Conservation (phyloP, 129 eudicot species). For the Flaveria linearis region DNA sequence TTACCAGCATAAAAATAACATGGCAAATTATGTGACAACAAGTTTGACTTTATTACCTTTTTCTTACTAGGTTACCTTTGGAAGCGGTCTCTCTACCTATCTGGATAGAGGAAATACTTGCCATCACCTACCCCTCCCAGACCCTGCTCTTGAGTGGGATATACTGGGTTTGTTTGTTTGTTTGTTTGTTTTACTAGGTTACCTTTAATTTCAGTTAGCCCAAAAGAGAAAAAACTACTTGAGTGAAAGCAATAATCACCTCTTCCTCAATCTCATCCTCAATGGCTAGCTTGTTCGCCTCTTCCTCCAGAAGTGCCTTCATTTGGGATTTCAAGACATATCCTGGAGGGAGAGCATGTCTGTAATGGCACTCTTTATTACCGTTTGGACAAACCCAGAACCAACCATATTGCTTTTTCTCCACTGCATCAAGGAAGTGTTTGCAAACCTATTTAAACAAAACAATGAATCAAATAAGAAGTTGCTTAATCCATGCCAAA, state of each 20-base stretch:
- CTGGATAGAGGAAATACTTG: too few relatives aligned
- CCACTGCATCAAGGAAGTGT: slow-evolving; percentile 87
- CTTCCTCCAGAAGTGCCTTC: slow-evolving; percentile 94
- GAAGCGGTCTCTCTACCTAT: too few relatives aligned
- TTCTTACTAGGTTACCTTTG: not conserved
- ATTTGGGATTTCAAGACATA: slow-evolving; percentile 83
- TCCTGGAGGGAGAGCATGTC: slow-evolving; percentile 97
- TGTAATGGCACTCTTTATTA: slow-evolving; percentile 80
- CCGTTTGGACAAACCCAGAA: slow-evolving; percentile 96
- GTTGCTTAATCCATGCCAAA: slow-evolving; percentile 17
- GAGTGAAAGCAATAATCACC: slow-evolving; percentile 38
- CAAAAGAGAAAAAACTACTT: not conserved
- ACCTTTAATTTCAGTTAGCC: not conserved
- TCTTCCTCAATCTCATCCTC: slow-evolving; percentile 94
- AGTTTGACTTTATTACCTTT: not conserved
- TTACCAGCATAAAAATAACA: not conserved
- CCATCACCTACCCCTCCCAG: too few relatives aligned
- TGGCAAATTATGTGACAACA: not conserved
- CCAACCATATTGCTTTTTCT: slow-evolving; percentile 95
- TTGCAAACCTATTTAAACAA: slow-evolving; percentile 62
- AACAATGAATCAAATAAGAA: slow-evolving; percentile 6
- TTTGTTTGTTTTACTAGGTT: not conserved
- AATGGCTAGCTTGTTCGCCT: slow-evolving; percentile 63
- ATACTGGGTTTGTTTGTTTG: too few relatives aligned
- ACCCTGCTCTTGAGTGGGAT: too few relatives aligned